Conservation (phyloP, 2,329 filamentous ascomycete species). For the Penicillium sp. region DNA sequence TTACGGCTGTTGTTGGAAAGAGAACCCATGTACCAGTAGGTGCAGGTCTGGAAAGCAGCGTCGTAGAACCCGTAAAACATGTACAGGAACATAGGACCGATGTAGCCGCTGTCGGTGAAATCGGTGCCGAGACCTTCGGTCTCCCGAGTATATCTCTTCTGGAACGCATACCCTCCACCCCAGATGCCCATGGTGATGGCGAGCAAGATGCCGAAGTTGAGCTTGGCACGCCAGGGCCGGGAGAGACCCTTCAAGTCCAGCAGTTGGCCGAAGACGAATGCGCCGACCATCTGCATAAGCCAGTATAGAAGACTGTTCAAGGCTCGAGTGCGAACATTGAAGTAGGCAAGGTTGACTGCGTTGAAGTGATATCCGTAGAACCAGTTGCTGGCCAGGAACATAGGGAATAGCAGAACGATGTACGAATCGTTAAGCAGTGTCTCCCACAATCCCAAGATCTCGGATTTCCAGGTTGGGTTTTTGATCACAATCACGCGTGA, state of each 20-base stretch:
- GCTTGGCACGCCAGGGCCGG: conserved; percentile 65
- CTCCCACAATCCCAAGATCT: conserved; percentile 71
- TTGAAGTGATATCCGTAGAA: conserved; percentile 80
- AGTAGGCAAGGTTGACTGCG: conserved; percentile 64
- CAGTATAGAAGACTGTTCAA: conserved; percentile 79
- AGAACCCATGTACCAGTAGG: conserved; percentile 96
- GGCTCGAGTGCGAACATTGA: conserved; percentile 70
- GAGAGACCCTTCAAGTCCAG: conserved; percentile 61
- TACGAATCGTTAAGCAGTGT: conserved; percentile 67
- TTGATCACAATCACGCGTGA: conserved; percentile 82
- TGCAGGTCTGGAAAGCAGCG: conserved; percentile 81
- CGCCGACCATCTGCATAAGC: conserved; percentile 71
- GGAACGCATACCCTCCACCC: conserved; percentile 78
- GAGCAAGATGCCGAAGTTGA: conserved; percentile 59
- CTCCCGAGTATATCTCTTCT: conserved; percentile 57
- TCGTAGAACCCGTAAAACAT: conserved; percentile 90
- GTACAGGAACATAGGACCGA: conserved; percentile 81
- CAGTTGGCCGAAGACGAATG: conserved; percentile 65
- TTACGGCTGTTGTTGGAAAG: conserved; percentile 90
- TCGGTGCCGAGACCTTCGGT: conserved; percentile 48
- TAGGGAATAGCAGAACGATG: conserved; percentile 72
- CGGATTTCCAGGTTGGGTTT: conserved; percentile 79
- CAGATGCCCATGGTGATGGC: conserved; percentile 71
- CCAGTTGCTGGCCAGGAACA: conserved; percentile 77
- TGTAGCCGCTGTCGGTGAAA: conserved; percentile 65